Base-by-base conservation (phyloP, 1,139 yeast species). In the Suhomyces choctaworum region DNA sequence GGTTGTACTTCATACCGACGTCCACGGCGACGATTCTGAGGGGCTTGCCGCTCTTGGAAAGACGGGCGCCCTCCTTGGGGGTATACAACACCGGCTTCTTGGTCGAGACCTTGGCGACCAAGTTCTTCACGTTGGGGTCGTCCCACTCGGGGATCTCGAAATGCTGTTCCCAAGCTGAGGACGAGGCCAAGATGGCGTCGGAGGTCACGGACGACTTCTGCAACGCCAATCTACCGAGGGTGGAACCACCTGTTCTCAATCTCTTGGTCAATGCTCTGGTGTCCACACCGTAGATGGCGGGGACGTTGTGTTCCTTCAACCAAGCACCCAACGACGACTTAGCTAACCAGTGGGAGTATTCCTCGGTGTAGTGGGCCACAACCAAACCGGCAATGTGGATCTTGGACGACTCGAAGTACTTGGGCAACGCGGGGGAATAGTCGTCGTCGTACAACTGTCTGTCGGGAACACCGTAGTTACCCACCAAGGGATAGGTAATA, bases 391-490 rank as follows among this genome's bases (percentile, higher is more conserved):
- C 96, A 63, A 92, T 82, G 61, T 94, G 98, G 57, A 94, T 92
- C 56, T 77, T 79, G 62, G 72, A 78, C 41, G 96, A 86, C 70
- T 94, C 99, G 57, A 94, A 92, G 68, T 90, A 86, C 60, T 82
- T 84, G 56, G 98, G 97, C 47, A 94, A 65, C 36, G 78, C 75
- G 32, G 85, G 80, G 40, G 84, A 78, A 45, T 80, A 68, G 39
- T 84, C 94, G 36, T 67, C 71, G 57, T 90, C 97, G 64, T 68
- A 69, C 53, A 79, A 70, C 37, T 78, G 69, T 51, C 95, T 82
- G 62, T 89, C 95, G 44, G 98, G 98, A 38, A 92, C 98, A 79
- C 99, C 99, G 63, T 94, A 94, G 73, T 94, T 94, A 62, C 99
- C 99, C 36, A 92, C 95, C 54, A 94, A 74, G 17, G 99, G 98